These are phyloP conservation scores for Trichoderma reesei DNA, from an alignment of 495 filamentous ascomycete species.

Conservation along the genomic window DNA sequence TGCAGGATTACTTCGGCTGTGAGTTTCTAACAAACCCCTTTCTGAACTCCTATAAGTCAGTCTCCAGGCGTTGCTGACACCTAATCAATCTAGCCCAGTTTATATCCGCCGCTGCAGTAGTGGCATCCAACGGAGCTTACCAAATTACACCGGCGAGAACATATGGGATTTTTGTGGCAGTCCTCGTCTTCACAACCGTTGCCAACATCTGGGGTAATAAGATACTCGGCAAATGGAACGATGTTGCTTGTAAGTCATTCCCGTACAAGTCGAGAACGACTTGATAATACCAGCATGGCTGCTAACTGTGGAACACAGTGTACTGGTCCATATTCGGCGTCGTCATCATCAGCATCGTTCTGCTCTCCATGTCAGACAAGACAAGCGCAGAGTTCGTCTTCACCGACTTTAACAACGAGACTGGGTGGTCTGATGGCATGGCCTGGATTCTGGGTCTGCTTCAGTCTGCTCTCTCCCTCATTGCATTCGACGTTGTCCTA, in stretches of 20 bases:
- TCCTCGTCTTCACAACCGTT: conserved; percentile 24
- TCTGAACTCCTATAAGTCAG: not conserved
- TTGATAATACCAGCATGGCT: not conserved
- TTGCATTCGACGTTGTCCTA: conserved; percentile 53
- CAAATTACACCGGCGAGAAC: conserved; percentile 22
- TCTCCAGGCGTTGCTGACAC: not conserved
- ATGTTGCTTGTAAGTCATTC: conserved; percentile 18
- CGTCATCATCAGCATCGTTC: conserved; percentile 29
- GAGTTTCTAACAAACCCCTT: conserved; percentile 5
- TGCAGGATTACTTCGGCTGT: conserved; percentile 28
- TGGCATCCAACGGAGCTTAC: conserved; percentile 24
- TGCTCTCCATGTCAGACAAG: conserved; percentile 26
- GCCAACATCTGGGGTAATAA: conserved; percentile 26
- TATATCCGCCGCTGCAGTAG: conserved; percentile 24
- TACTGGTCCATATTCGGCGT: conserved; percentile 30
- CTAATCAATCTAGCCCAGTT: conserved; percentile 18
- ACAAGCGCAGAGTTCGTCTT: conserved; percentile 41
- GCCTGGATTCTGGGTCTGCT: conserved; percentile 54
- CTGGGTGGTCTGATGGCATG: conserved; percentile 53
- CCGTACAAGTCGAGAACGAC: not conserved
- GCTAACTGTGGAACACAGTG: conserved; percentile 7
- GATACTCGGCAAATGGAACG: conserved; percentile 26
- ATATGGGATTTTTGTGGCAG: conserved; percentile 26
- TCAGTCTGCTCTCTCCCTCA: conserved; percentile 51
- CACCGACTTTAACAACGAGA: conserved; percentile 48